Evolutionary conservation across 495 filamentous ascomycete species (phyloP).

Genomic region (Podospora sp.): DNA sequence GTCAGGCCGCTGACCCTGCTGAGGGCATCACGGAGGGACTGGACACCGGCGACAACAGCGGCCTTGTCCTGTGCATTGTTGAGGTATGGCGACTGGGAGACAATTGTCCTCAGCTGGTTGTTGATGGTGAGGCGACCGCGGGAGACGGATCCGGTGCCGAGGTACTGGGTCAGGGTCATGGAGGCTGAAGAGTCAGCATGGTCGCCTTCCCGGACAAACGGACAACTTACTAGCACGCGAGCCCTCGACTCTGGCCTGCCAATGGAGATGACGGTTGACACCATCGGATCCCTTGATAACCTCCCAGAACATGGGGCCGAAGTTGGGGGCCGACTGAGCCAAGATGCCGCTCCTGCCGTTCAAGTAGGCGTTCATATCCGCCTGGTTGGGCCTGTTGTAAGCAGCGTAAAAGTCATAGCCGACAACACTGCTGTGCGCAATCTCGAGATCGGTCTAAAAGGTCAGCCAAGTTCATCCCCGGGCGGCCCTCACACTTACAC

Average conservation of each 20-base stretch:
- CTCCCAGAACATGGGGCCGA: conserved; percentile 59
- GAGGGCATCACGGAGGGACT: conserved; percentile 58
- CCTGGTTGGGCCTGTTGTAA: conserved; percentile 42
- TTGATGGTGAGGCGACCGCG: conserved; percentile 62
- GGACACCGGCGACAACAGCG: conserved; percentile 53
- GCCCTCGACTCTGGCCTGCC: conserved; percentile 61
- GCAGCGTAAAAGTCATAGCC: conserved; percentile 64
- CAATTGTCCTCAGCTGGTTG: conserved; percentile 50
- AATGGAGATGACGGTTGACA: conserved; percentile 62
- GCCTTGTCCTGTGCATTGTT: conserved; percentile 46
- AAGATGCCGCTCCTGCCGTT: conserved; percentile 58
- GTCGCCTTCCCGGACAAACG: too few species aligned
- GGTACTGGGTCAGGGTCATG: conserved; percentile 62
- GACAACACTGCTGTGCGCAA: conserved; percentile 58
- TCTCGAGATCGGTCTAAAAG: conserved; percentile 56
- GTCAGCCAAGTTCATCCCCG: background rate
- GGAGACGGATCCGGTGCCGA: conserved; percentile 58
- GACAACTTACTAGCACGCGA: conserved; percentile 28
- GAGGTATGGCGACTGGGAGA: conserved; percentile 54
- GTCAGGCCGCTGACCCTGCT: conserved; percentile 53
- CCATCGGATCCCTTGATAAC: conserved; percentile 57
- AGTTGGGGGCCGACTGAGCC: conserved; percentile 65
- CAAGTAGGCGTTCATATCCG: conserved; percentile 36
- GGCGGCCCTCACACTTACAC: conserved; percentile 37
- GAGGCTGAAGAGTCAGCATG: conserved; percentile 21